phyloP scores from a whole-genome alignment of 139 green algal species.

The Tetraselmis striata region DNA sequence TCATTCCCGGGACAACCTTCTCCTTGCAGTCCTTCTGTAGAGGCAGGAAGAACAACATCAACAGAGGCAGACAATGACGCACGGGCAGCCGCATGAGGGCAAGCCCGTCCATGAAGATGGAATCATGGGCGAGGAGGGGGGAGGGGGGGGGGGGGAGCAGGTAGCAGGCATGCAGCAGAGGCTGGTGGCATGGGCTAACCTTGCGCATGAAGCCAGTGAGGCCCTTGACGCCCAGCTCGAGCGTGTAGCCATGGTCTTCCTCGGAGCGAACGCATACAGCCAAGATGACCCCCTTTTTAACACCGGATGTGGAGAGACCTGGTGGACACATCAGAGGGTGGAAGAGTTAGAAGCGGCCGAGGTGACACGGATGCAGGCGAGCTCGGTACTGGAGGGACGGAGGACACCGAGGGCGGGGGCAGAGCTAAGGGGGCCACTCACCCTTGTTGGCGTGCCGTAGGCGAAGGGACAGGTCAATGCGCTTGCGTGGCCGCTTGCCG shows the following conservation, averaged over 20 bases:
- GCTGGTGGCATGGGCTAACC: too few species aligned
- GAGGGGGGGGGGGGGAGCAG: too few species aligned
- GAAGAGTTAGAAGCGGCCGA: too few species aligned
- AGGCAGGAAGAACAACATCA: background rate
- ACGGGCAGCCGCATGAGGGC: too few species aligned
- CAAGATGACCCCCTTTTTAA: conserved; percentile 38
- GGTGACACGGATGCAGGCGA: too few species aligned
- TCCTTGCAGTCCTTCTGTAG: conserved; percentile 15
- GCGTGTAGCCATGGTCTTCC: conserved; percentile 85
- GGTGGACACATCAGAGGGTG: too few species aligned
- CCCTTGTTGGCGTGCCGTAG: background rate
- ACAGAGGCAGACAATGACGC: background rate
- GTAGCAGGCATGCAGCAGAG: too few species aligned
- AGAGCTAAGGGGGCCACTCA: background rate
- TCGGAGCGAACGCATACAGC: conserved; percentile 63
- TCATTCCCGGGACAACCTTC: background rate
- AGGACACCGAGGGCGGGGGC: too few species aligned
- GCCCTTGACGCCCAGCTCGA: conserved; percentile 76
- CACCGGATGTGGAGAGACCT: background rate
- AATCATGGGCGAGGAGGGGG: too few species aligned
- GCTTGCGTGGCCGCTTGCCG: background rate
- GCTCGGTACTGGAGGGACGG: too few species aligned
- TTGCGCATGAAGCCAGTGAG: conserved; percentile 56
- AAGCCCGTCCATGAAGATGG: too few species aligned
- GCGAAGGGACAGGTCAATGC: background rate